Evolutionary conservation across 164 flowering plant genomes (phyloP), one percentile per base, ranked within the genome.

Genomic region (Cinnamomum chago): DNA sequence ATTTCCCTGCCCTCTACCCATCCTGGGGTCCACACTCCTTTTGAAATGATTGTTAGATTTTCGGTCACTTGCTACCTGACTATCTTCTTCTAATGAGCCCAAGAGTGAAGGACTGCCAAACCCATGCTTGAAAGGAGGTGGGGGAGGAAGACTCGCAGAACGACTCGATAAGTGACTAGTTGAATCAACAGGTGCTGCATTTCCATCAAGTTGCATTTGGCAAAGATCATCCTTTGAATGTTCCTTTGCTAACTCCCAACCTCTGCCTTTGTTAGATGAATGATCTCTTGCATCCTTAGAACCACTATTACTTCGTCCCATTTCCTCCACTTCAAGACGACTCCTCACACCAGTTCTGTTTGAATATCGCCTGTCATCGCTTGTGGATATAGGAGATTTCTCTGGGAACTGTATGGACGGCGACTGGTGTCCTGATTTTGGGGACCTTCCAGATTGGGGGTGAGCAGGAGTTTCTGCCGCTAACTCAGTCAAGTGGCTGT

Each of bases 301-400:
- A 73, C 86, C 82, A 75, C 82, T 75, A 68, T 81, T 83, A 78
- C 90, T 86, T 68, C 78, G 82, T 28, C 87, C 90, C 13, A 83
- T 75, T 75, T 92, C 98, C 73, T 90, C 98, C 73, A 80, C 72
- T 65, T 93, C 93, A 84, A 86, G 78, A 75, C 79, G 86, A 30
- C 35, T 30, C 51, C 88, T 81, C 77, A 88, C 84, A 27, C 72
- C 78, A 78, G 80, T 77, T 78, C 87, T 84, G 66, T 77, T 87
- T 28, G 75, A 73, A 70, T 84, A 80, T 72, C 88, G 84, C 25
- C 87, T 84, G 28, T 91, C 96, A 50, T 76, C 66, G 79, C 83
- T 85, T n/a, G 87, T 76, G 35, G 35, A 30, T 25, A 97, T 85
- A 62, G 92, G 92, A 60, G 95, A 89, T 75, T 85, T 86, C 33